Evolutionary conservation across 2,329 filamentous ascomycete genomes (phyloP).

Genomic region (Fusarium burgessii): DNA sequence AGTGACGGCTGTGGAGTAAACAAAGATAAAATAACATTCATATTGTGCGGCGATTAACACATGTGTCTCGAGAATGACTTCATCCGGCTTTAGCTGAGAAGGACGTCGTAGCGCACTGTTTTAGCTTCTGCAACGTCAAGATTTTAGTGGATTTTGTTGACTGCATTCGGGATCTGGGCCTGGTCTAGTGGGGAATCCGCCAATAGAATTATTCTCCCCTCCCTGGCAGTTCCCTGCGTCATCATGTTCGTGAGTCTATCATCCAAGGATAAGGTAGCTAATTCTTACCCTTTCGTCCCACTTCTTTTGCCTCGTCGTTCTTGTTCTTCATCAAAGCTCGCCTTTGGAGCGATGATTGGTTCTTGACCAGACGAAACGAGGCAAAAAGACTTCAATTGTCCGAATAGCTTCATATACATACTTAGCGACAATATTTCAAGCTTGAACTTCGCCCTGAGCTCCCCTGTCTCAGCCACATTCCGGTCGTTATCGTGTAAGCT

Average conservation of each 20-base stretch:
- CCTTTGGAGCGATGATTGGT: slow-evolving; percentile 38
- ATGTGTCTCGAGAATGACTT: slow-evolving; percentile 27
- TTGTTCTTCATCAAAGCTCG: slow-evolving; percentile 37
- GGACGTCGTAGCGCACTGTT: slow-evolving; percentile 7
- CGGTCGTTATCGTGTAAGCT: slow-evolving; percentile 21
- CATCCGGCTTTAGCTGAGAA: slow-evolving; percentile 22
- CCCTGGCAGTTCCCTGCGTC: slow-evolving; percentile 32
- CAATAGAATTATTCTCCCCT: slow-evolving; percentile 9
- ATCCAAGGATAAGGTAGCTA: slow-evolving; percentile 25
- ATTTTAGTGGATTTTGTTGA: slow-evolving; percentile 19
- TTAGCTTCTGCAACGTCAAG: slow-evolving; percentile 13
- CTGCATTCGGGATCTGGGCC: slow-evolving; percentile 29
- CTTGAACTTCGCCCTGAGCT: slow-evolving; percentile 2
- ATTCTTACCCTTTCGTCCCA: slow-evolving; percentile 29
- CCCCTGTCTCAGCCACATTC: slow-evolving; percentile 33
- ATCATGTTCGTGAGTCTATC: slow-evolving; percentile 26
- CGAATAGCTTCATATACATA: not conserved
- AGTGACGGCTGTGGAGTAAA: not conserved
- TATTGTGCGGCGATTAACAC: not conserved
- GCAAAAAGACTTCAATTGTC: slow-evolving; percentile 6
- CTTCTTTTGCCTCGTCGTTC: slow-evolving; percentile 23
- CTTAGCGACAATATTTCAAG: not conserved
- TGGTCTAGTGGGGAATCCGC: slow-evolving; percentile 7
- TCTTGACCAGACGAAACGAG: slow-evolving; percentile 3
- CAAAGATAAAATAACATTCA: not conserved